Evolutionary conservation across 1,139 yeast species (phyloP), one percentile per base, ranked within the genome.

Genomic region (Geotrichum candidum): DNA sequence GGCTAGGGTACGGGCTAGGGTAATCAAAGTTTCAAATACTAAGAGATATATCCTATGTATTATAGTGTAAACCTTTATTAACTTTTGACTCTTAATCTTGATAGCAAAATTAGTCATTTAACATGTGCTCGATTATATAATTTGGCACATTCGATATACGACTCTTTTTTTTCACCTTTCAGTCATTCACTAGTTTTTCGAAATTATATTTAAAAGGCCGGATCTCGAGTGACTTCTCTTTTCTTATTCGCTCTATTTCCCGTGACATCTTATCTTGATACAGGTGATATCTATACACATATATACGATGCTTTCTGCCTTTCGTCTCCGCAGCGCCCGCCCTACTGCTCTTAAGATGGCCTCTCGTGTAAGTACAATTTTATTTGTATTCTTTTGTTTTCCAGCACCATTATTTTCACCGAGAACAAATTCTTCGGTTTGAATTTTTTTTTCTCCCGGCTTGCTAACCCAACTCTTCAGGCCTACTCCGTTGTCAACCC

Each of bases 291-390:
- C 22, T 27, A 9, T 9, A 45, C 25, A 45, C 25, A 25, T 35
- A n/a, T 38, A 13, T 38, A 13, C 51, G 9, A 56, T 55, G 54
- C 33, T 59, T n/a, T 54, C 61, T 55, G 45, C 59, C 29, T n/a
- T 52, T 33, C 59, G 61, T 23, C 15, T 54, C 18, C 56, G 29
- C 27, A 45, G 59, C 31, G 45, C 53, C 15, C 53, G 53, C 56
- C 51, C 56, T 38, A 38, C 56, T n/a, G 45, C 23, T n/a, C 23
- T 58, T 22, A 33, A 45, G 23, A 33, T 46, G 38, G 51, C 53
- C 18, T 15, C 46, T 59, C 61, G 61, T 11, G 61, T 59, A 55
- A 22, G 61, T 55, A n/a, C 18, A 38, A 3, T 25, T 25, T 13
- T 18, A 18, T 18, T 18, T 18, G 18, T 18, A 18, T 18, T 38